Percentiles rank a stretch among this genome's conserved stretches.
Conservation (phyloP, 192 early-diverging fungal genomes). For the Linnemannia schmuckeri region DNA sequence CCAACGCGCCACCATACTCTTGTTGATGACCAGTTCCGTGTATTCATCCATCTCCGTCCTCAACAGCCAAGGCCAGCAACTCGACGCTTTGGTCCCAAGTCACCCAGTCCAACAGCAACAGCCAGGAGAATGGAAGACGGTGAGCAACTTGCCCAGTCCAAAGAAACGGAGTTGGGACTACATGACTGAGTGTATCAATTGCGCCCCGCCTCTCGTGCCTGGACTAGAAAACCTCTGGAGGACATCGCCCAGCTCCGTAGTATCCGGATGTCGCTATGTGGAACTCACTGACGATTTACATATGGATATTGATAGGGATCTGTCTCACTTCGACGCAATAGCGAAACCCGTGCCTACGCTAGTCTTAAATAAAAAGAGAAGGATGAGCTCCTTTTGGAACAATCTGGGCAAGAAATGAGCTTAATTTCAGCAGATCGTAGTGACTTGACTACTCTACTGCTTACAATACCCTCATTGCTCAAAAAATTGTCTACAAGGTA, state of each 20-base stretch:
- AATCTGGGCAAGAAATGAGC: too few species aligned
- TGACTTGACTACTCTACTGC: too few species aligned
- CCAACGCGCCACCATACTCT: slow-evolving; percentile 8
- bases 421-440: too few species aligned
- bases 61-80: slow-evolving; percentile 6
- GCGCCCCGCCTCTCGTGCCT: neutral
- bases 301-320: neutral
- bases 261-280: neutral
- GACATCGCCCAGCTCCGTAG: neutral
- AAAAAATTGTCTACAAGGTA: too few species aligned
- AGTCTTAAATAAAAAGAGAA: too few species aligned
- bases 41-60: slow-evolving; percentile 1
- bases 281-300: neutral
- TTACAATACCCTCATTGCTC: too few species aligned
- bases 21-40: neutral
- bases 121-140: slow-evolving; percentile 10
- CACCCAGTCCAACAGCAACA: slow-evolving; percentile 12
- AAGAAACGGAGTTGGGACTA: slow-evolving; percentile 2
- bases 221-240: too few species aligned
- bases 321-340: too few species aligned
- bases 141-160: slow-evolving; percentile 7
- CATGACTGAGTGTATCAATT: neutral
- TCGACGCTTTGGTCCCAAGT: slow-evolving; percentile 15
- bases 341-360: too few species aligned
- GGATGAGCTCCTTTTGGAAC: too few species aligned